Percentiles rank a stretch among this genome's conserved stretches.
Evolutionary conservation across 306 rosid genomes (phyloP).

Genomic region (Prinsepia uniflora): DNA sequence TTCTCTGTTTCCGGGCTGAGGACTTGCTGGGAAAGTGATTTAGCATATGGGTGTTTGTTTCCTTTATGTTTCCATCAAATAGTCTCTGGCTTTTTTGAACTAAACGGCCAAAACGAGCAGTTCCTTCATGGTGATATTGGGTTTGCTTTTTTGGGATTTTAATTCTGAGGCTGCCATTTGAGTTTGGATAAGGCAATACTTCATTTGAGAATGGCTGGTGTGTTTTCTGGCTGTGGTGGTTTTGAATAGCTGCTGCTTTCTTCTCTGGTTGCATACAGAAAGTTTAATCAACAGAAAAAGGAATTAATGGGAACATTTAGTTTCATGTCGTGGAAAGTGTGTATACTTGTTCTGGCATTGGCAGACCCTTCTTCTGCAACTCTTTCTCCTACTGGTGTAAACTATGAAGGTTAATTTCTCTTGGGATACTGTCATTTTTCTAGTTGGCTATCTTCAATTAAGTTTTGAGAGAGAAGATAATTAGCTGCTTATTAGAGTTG

Average conservation of each 20-base stretch:
- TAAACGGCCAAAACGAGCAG: conserved; percentile 2
- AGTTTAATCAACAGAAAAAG: conserved; percentile 25
- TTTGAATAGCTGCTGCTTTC: conserved; percentile 31
- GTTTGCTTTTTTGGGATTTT: conserved; percentile 37
- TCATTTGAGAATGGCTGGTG: conserved; percentile 41
- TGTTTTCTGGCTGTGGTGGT: conserved; percentile 35
- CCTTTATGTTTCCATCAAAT: conserved; percentile 15
- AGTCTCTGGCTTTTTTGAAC: conserved; percentile 26
- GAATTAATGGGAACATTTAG: conserved; percentile 40
- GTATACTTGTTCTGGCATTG: conserved; percentile 50
- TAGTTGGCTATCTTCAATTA: conserved; percentile 13
- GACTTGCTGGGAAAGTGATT: conserved; percentile 22
- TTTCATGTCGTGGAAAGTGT: conserved; percentile 42
- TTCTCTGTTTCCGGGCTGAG: conserved; percentile 38
- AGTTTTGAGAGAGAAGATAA: conserved; percentile 3
- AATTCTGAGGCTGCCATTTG: conserved; percentile 35
- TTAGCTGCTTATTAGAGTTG: not conserved
- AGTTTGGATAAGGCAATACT: conserved; percentile 39
- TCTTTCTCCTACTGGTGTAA: conserved; percentile 93
- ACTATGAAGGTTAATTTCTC: conserved; percentile 75
- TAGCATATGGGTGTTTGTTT: conserved; percentile 42
- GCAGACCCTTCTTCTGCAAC: conserved; percentile 63
- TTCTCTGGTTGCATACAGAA: conserved; percentile 24
- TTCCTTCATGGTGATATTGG: conserved; percentile 33
- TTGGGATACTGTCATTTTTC: not conserved